These are phyloP conservation scores for Aspergillus affinis DNA, from an alignment of 495 filamentous ascomycete genomes.

Conservation along the genomic window DNA sequence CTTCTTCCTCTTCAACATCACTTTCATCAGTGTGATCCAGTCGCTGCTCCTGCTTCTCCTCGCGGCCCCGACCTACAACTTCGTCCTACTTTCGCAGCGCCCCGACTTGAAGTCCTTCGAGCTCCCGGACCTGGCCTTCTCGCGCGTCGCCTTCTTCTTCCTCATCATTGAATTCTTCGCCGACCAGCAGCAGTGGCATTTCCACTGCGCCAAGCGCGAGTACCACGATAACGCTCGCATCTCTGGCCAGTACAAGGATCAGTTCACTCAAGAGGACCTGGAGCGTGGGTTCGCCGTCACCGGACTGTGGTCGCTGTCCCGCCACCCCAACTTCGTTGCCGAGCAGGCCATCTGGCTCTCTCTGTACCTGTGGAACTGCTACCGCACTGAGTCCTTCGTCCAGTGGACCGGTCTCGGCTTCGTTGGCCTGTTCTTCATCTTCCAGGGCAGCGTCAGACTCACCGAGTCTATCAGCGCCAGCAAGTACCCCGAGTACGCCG, in stretches of 20 bases:
- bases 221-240: constrained; percentile 74
- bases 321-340: constrained; percentile 92
- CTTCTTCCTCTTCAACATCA: constrained; percentile 82
- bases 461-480: constrained; percentile 75
- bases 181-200: constrained; percentile 94
- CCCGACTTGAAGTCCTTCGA: constrained; percentile 42
- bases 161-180: constrained; percentile 76
- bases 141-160: constrained; percentile 64
- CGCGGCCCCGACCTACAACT: constrained; percentile 77
- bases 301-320: constrained; percentile 80
- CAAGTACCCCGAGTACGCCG: constrained; percentile 87
- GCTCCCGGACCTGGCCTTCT: constrained; percentile 65
- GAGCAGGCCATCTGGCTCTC: constrained; percentile 90
- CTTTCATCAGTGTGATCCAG: constrained; percentile 86
- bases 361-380: constrained; percentile 85
- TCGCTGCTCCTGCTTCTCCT: constrained; percentile 66
- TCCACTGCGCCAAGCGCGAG: constrained; percentile 73
- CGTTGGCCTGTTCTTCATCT: constrained; percentile 69
- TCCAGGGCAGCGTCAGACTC: constrained; percentile 83
- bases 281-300: constrained; percentile 87
- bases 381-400: constrained; percentile 61
- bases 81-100: constrained; percentile 60
- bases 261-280: constrained; percentile 65
- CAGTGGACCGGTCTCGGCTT: constrained; percentile 81
- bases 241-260: constrained; percentile 45